Evolutionary conservation across 768 basidiomycete species (phyloP), one percentile per base, ranked within the genome.

Genomic region (Pulveroboletus ravenelii): DNA sequence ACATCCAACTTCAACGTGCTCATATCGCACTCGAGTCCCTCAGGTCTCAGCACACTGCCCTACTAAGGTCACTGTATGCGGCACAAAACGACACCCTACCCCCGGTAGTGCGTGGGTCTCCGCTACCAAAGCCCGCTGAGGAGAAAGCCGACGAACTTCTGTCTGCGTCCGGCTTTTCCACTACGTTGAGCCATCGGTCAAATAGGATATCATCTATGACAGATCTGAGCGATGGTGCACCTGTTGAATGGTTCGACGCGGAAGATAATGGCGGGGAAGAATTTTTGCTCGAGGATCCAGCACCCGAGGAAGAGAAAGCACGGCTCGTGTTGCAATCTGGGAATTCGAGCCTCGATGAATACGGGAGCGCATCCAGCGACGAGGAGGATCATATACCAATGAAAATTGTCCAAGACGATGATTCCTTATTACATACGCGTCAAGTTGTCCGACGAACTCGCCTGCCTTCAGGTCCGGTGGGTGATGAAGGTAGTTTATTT

Each of bases 401-500:
- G 29, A 49, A 37, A 37, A 38, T n/a, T 10, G 27, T 44, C 10
- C 43, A 15, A 51, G 47, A 52, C 15, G 35, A 48, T 25, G 54
- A 55, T 36, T 37, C 53, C 5, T 41, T 51, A 18, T 10, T 49
- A 34, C 45, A 49, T 23, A 45, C 53, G 31, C 55, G 31, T 35
- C 70, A 71, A 43, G 64, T 82, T 9, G 59, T 69, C 9, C 74
- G 80, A 51, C 74, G 88, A 54, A 79, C 78, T 3, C 71, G 70
- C 36, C 70, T 89, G 42, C 87, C 88, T 15, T 77, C 79, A 17
- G 74, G 75, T 6, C 74, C 80, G 14, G 72, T 78, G 20, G 80
- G 78, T 3, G 89, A 92, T 47, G 88, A 93, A 69, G 87, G 88
- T 10, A 90, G 89, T 61, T 70, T 93, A 32, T 89, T 92, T 59